Base-by-base conservation (phyloP, 2,329 filamentous ascomycete genomes). In the Talaromyces piceae region DNA sequence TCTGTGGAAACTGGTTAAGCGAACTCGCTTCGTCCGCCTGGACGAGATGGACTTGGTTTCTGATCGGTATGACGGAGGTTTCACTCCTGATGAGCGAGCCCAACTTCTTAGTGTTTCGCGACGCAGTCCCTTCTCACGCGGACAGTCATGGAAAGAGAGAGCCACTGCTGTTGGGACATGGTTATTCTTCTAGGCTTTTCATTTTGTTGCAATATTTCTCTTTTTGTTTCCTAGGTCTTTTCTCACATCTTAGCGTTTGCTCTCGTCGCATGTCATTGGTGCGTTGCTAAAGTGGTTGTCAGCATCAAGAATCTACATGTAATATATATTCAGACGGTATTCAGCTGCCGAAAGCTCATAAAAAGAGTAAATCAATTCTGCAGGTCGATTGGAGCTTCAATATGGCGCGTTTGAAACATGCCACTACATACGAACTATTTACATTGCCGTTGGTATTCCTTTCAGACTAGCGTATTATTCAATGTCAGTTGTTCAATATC, bases 1-100 rank as follows among this genome's bases (percentile, higher is more conserved):
- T 6, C 71, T 61, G 0, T 84, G 81, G 81, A 83, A 82, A 60
- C 25, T 74, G 12, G 64, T 78, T 56, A 73, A 69, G 59, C 56
- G 65, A 33, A 77, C 76, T 7, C 70, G 62, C 52, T 69, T 76
- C 49, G 74, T 77, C 20, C 61, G 59, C 11, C 58, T 70, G 37
- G 63, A 66, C 20, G 71, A 73, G 47, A 78, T 79, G 74, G 77
- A 80, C 63, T 58, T 80, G 9, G 67, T 70, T 5, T 77, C 73
- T 11, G 76, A 77, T 67, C 71, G 75, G 13, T 54, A 48, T 41
- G 52, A 54, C 41, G 49, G 49, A 5, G 49, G 49, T 2, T 37
- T 54, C 27, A 54, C 23, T 23, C 5, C 18, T 30, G 52, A 51
- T 12, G 52, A 54, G 37, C 52, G 49, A 4, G 41, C 45, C n/a